These are phyloP conservation scores for Clohesyomyces aquaticus DNA, from an alignment of 495 filamentous ascomycete genomes.

Conservation along the genomic window DNA sequence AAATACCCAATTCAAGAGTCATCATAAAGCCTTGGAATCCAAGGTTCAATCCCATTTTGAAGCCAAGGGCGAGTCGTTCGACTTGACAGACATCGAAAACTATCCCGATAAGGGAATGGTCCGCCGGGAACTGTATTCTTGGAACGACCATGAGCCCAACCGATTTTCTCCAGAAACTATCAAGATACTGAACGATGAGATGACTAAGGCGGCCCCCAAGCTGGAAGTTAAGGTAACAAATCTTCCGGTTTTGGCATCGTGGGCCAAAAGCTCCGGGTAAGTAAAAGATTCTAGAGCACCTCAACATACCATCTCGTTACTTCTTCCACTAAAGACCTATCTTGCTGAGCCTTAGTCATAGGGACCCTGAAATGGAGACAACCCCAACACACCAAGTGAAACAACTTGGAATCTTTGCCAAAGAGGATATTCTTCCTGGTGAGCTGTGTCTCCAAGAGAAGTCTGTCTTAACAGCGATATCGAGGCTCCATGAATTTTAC, in stretches of 20 bases:
- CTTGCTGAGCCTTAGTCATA: too few relatives aligned
- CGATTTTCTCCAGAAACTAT: slow-evolving; percentile 73
- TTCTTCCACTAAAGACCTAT: too few relatives aligned
- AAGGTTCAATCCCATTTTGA: slow-evolving; percentile 27
- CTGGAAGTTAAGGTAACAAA: slow-evolving; percentile 33
- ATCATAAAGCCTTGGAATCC: slow-evolving; percentile 1
- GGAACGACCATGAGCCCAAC: slow-evolving; percentile 89
- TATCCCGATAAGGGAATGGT: slow-evolving; percentile 73
- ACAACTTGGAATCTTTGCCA: slow-evolving; percentile 40
- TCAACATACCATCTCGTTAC: too few relatives aligned
- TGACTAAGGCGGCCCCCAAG: slow-evolving; percentile 29
- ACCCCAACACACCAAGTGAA: slow-evolving; percentile 15
- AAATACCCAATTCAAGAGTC: slow-evolving; percentile 4
- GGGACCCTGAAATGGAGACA: neutral
- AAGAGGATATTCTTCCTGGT: slow-evolving; percentile 33
- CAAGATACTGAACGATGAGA: slow-evolving; percentile 43
- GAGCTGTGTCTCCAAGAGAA: slow-evolving; percentile 36
- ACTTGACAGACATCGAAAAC: slow-evolving; percentile 34
- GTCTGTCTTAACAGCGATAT: slow-evolving; percentile 34
- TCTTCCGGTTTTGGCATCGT: slow-evolving; percentile 25
- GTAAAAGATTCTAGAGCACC: too few relatives aligned
- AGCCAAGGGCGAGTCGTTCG: slow-evolving; percentile 16
- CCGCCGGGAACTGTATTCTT: slow-evolving; percentile 87
- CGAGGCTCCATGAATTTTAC: slow-evolving; percentile 68
- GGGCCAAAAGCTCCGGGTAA: slow-evolving; percentile 30